A percentile compares a stretch with the other conserved stretches of the same genome.
phyloP scores from a whole-genome alignment of 2,329 filamentous ascomycete genomes.

The Whalleya microplaca region DNA sequence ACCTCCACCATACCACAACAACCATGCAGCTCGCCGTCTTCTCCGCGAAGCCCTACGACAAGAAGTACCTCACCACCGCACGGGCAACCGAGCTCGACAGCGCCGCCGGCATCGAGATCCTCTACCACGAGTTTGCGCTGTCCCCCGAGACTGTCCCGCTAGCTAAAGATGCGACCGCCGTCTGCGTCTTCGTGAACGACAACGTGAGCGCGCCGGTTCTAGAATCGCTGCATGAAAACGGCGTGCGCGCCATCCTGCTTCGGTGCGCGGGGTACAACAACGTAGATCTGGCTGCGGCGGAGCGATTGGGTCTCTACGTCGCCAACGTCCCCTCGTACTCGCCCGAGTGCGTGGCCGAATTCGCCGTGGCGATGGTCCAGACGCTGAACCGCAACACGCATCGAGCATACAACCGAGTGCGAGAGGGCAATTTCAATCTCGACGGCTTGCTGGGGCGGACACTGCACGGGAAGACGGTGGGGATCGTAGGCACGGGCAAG shows the following conservation, averaged over 20 bases:
- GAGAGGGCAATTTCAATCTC: conserved; percentile 70
- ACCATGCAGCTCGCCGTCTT: conserved; percentile 61
- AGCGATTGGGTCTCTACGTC: conserved; percentile 60
- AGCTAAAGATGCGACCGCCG: conserved; percentile 55
- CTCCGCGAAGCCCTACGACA: conserved; percentile 67
- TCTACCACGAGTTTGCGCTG: conserved; percentile 63
- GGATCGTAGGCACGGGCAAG: conserved; percentile 66
- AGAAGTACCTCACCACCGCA: conserved; percentile 53
- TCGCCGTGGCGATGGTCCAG: conserved; percentile 68
- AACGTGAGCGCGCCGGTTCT: conserved; percentile 55
- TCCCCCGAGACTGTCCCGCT: conserved; percentile 59
- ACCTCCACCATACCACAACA: not conserved
- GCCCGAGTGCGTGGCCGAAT: conserved; percentile 72
- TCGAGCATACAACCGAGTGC: conserved; percentile 68
- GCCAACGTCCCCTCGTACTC: conserved; percentile 71
- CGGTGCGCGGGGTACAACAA: conserved; percentile 73
- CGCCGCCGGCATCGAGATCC: conserved; percentile 49
- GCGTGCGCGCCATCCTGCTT: conserved; percentile 63
- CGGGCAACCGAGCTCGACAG: conserved; percentile 39
- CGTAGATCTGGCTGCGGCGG: conserved; percentile 62
- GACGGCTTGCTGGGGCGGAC: conserved; percentile 66
- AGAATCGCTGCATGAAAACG: conserved; percentile 49
- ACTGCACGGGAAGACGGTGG: conserved; percentile 67
- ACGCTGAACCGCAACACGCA: conserved; percentile 71
- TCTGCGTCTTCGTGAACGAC: conserved; percentile 74